Conservation (phyloP, 2,329 filamentous ascomycete species). For the Aspergillus latus region DNA sequence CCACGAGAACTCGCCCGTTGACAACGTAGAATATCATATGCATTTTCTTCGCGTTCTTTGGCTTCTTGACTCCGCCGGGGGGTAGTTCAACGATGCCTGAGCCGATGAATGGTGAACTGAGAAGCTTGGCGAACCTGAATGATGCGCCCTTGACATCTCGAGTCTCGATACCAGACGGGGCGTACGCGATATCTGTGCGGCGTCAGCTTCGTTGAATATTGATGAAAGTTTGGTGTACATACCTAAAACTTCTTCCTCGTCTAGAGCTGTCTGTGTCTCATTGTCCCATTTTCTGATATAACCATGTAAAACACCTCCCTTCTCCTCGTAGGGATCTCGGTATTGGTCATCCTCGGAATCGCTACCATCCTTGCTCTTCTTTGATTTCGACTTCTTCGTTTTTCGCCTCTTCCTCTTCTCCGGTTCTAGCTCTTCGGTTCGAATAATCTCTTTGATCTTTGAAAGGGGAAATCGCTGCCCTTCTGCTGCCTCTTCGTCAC, state of each 20-base stretch:
- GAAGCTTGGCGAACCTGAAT: conserved; percentile 87
- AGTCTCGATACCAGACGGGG: conserved; percentile 57
- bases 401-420: conserved; percentile 22
- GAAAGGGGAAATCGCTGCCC: conserved; percentile 63
- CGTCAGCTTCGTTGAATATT: background rate
- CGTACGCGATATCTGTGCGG: conserved; percentile 59
- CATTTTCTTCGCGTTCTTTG: conserved; percentile 93
- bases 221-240: conserved; percentile 8
- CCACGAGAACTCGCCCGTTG: conserved; percentile 76
- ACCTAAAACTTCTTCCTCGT: conserved; percentile 45
- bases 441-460: conserved; percentile 74
- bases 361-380: conserved; percentile 37
- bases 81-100: conserved; percentile 87
- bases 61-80: conserved; percentile 76
- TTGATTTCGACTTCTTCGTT: conserved; percentile 35
- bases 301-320: conserved; percentile 45
- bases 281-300: conserved; percentile 47
- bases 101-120: conserved; percentile 81
- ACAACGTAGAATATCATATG: conserved; percentile 96
- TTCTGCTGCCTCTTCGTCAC: conserved; percentile 58
- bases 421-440: conserved; percentile 63
- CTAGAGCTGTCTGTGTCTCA: conserved; percentile 36
- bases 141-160: conserved; percentile 62
- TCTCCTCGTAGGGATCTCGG: conserved; percentile 47
- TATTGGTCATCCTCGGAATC: conserved; percentile 41